Base-by-base conservation (phyloP, 495 filamentous ascomycete genomes). In the Friedmanniomyces endolithicus region DNA sequence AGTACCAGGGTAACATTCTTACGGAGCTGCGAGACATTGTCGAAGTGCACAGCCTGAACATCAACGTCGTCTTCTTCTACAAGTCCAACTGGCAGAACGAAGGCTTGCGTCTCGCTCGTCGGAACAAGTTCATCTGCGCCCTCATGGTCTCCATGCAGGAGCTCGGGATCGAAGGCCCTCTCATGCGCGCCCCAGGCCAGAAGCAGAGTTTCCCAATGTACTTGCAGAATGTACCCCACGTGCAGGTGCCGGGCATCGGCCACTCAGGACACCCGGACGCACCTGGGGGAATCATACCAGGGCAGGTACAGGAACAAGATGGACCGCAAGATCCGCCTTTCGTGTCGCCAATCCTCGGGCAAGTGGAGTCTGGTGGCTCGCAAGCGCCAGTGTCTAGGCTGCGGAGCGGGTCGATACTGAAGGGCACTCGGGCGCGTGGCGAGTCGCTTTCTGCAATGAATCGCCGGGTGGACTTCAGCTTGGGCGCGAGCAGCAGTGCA, bases 41-140 rank as follows among this genome's bases (percentile, higher is more conserved):
- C 14, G 79, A 84, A 49, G 79, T 75, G 41, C 80, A 85, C 73
- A 77, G 75, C 14, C 70, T 96, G 61, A 95, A 85, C 11, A 75
- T 98, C 55, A 96, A 96, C 68, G 82, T 98, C 50, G 84, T 96
- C 58, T 96, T 95, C 72, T 95, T 97, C 72, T 95, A 95, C 75
- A 98, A 96, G 67, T 87, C 85, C 49, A 95, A 84, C 63, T 85
- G 82, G 80, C 90, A 96, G 63, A 96, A 96, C 69, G 92, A 98
- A 64, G 75, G 90, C 43, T 75, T 95, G 22, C 88, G 92, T 67
- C 76, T 98, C 1, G 85, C 83, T 55, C 80, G 92, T 16, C 85
- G 90, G 52, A 98, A 98, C 72, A 94, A 89, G 67, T 95, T 96
- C 70, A 90, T 94, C 58, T 88, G 85, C 58, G 90, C 92, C 58